A percentile compares a stretch with the other conserved stretches of the same genome.
Evolutionary conservation across 2,329 filamentous ascomycete genomes (phyloP).

Genomic region (Elsinoe arachidis): DNA sequence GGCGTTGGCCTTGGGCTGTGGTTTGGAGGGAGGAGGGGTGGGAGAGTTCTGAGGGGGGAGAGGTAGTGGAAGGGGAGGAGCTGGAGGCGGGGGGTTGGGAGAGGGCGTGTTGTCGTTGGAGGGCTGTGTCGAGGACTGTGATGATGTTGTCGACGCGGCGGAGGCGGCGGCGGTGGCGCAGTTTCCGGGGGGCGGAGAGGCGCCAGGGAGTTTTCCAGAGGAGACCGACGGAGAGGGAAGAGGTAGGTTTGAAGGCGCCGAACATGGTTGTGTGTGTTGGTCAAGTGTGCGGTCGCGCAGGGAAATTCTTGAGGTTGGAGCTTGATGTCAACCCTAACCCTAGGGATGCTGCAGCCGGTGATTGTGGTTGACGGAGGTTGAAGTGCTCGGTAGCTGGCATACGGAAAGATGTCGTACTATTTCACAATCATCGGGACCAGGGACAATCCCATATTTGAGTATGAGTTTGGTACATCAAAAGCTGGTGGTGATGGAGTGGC

Average conservation of each 20-base stretch:
- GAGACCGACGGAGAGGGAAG: constrained; percentile 67
- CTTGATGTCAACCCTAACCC: constrained; percentile 2
- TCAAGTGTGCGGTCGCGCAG: neutral
- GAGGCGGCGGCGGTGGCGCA: constrained; percentile 72
- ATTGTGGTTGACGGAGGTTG: neutral
- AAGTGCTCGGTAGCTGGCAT: neutral
- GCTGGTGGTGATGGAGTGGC: constrained; percentile 87
- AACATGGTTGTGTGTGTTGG: constrained; percentile 54
- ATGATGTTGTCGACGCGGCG: constrained; percentile 83
- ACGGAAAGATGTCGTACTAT: constrained; percentile 78
- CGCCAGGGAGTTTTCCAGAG: constrained; percentile 98
- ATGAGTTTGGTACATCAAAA: constrained; percentile 95
- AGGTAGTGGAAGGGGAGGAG: constrained; percentile 25
- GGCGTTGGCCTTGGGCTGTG: constrained; percentile 26
- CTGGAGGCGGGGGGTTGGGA: constrained; percentile 26
- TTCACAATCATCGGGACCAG: constrained; percentile 93
- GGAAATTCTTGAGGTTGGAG: constrained; percentile 12
- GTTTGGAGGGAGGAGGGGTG: constrained; percentile 17
- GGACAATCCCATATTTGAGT: constrained; percentile 92
- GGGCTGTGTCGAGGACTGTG: constrained; percentile 67
- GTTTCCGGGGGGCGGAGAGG: constrained; percentile 83
- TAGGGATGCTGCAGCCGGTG: neutral
- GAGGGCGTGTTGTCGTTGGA: constrained; percentile 47
- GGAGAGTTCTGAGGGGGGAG: constrained; percentile 11
- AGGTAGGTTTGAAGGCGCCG: constrained; percentile 71